Evolutionary conservation across 768 basidiomycete genomes (phyloP), one percentile per base, ranked within the genome.

Genomic region (Cubamyces sp.): DNA sequence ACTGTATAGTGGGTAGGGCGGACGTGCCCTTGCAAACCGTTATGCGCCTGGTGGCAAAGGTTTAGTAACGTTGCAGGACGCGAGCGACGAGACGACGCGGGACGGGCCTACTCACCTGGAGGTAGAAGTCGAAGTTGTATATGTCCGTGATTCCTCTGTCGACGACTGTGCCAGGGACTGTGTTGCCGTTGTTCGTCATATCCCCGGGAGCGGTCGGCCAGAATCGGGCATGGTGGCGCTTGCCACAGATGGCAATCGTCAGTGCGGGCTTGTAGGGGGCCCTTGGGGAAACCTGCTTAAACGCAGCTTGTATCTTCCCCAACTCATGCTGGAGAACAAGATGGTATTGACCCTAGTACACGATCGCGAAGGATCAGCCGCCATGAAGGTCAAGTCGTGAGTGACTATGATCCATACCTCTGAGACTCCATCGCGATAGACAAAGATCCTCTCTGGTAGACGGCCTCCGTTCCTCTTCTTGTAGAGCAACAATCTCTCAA

Each of bases 351-450:
- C 90, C 90, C 88, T 92, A 11, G 26, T 23, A 30, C 12, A 9
- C 19, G 14, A 16, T 30, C 34, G 48, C 14, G 18, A 12, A 3
- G 12, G 2, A 23, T 46, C 23, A 46, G 21, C 9, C 3, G 19
- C 26, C 5, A 15, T 5, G 23, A 8, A 25, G 15, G 16, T 6
- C n/a, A 14, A 28, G 2, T 21, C 42, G 1, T 3, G 28, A 11
- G 6, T 23, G 5, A 30, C 7, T 3, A 14, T 26, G n/a, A 16
- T 16, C 15, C 82, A 14, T 60, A 88, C 91, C 79, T 90, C 89
- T 1, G 90, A 92, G 3, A 92, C 90, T 42, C 92, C 92, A 73
- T 93, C 91, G 16, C 92, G 85, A 67, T 86, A 94, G 7, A 94
- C 78, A 37, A 88, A 74, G 6, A 94, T 79, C 3, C 91, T 81